Evolutionary conservation across 1,284 basidiomycete species (phyloP), one percentile per base, ranked within the genome.

Genomic region (Puccinia triticina): DNA sequence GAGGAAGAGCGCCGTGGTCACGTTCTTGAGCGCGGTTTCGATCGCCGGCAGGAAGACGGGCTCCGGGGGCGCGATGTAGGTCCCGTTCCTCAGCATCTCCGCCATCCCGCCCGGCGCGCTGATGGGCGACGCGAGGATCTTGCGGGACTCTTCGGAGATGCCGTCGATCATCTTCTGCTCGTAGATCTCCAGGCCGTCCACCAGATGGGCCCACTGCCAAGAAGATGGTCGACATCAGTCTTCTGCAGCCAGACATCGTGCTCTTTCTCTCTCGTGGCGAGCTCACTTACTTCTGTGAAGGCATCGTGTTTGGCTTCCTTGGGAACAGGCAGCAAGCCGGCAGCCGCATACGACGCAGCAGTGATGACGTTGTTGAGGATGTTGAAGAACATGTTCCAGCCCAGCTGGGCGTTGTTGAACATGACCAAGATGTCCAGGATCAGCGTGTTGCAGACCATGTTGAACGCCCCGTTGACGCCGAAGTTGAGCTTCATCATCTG

Each of bases 381-480:
- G 71, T 72, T 81, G 37, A 81, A 73, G 23, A 81, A 73, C 26
- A 72, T 29, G n/a, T 67, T 67, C 32, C 67, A 69, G 23, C 53
- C 34, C 14, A 67, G 34, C 26, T 73, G 67, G 26, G 59, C 46
- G 14, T 55, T 59, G 37, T 81, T 81, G 57, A 81, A 81, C 0
- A 81, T 14, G 29, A 67, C 34, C 12, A 72, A 32, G 29, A 81
- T 81, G 46, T 81, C 78, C 21, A 81, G 29, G 23, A 73, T 32
- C 5, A 81, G 11, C 3, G 78, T 73, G 57, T 81, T 81, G 34
- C 69, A 73, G 26, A 81, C 78, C 78, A 81, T 81, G 32, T 73
- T 73, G 43, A 74, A 81, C 46, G 78, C 78, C 16, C 50, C 78
- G 59, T 81, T 81, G 57, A 81, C 78, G 43, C 55, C 55, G 46